These are phyloP conservation scores for Cyberlindnera bimundalis DNA, from an alignment of 805 yeast species.

Conservation along the genomic window DNA sequence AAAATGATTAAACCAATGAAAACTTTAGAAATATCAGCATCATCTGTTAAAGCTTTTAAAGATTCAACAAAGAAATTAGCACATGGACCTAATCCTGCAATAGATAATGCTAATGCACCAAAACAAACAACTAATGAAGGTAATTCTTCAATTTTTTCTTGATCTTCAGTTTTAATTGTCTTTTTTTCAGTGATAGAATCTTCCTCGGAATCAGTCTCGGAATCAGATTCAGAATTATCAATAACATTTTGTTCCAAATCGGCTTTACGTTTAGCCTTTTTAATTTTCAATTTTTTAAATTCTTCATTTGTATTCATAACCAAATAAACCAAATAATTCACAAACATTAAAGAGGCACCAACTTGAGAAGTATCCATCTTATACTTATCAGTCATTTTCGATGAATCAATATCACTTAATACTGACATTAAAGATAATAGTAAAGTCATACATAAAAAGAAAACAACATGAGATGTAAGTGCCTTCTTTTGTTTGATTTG, in stretches of 20 bases:
- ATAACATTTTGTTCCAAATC: constrained; percentile 7
- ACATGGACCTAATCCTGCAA: constrained; percentile 23
- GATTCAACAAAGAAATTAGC: constrained; percentile 26
- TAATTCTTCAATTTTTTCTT: constrained; percentile 10
- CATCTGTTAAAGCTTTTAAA: constrained; percentile 21
- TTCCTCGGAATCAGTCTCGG: constrained; percentile 6
- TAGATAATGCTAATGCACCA: constrained; percentile 21
- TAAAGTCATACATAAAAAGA: constrained; percentile 19
- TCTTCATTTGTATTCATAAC: constrained; percentile 23
- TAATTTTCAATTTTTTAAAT: constrained; percentile 16
- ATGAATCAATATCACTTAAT: constrained; percentile 18
- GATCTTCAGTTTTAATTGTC: constrained; percentile 9
- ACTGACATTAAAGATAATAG: constrained; percentile 19
- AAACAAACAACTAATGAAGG: constrained; percentile 22
- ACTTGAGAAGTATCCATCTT: constrained; percentile 22
- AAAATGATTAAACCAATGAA: constrained; percentile 25
- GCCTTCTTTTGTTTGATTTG: constrained; percentile 17
- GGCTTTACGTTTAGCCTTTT: constrained; percentile 7
- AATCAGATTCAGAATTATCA: too few relatives aligned
- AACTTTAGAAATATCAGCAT: constrained; percentile 22
- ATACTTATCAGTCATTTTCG: constrained; percentile 13
- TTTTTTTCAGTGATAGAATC: constrained; percentile 2
- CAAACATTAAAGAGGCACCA: constrained; percentile 22
- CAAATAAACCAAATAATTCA: constrained; percentile 21
- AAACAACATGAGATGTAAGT: constrained; percentile 18